Evolutionary conservation across 495 filamentous ascomycete genomes (phyloP), one percentile per base, ranked within the genome.

Genomic region (Hypoxylon cercidicola): DNA sequence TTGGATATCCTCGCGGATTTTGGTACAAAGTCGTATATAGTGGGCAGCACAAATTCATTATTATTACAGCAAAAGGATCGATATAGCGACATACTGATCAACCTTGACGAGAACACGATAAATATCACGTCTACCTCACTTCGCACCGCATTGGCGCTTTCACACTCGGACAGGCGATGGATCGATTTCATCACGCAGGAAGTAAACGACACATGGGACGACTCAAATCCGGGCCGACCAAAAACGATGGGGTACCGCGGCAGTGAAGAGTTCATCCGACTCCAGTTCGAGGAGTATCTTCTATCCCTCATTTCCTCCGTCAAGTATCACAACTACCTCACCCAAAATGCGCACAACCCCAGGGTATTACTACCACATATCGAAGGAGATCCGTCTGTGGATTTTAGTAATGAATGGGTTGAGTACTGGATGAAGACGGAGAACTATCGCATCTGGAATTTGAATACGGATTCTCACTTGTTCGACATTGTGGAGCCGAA

Each of bases 201-300:
- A 41, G 91, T 99, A 32, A 91, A 92, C 68, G 93, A 97, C 58
- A 97, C 93, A 0, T 99, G 95, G 95, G 94, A 98, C 76, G 92
- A 96, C 35, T 80, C 86, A 5, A 93, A 98, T 75, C 95, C 95
- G 6, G 82, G 87, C 49, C 86, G 90, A 40, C 95, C 95, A 13
- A 97, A 93, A 67, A 97, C 93, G 6, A 89, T 96, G 81, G 94
- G 93, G 15, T 99, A 97, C 72, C 89, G 92, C 67, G 95, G 95
- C 50, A 97, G 93, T 60, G 95, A 99, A 79, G 96, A 98, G 72
- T 98, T 97, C 73, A 98, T 99, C 69, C 87, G 95, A 16, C 85
- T 98, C 6, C 95, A 99, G 69, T 99, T 99, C 60, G 95, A 99
- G 79, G 96, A 98, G 73, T 99, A 99, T 69, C 82, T 98, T 15